A percentile compares a stretch with the other conserved stretches of the same genome.
These are phyloP conservation scores for Naegleria fowleri DNA, from an alignment of 208 protist species.

Conservation along the genomic window DNA sequence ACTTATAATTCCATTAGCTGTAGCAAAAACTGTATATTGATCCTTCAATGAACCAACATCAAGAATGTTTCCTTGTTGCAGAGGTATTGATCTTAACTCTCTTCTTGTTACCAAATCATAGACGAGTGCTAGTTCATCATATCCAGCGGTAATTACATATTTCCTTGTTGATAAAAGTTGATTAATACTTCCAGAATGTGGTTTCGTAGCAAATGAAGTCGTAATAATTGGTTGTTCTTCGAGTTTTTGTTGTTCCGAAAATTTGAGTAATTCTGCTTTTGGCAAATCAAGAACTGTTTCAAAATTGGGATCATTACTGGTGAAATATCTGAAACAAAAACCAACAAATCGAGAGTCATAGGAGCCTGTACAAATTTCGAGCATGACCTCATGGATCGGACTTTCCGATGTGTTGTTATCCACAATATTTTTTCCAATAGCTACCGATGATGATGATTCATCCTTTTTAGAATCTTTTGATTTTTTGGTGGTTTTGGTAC, in stretches of 20 bases:
- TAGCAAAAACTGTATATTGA: not conserved
- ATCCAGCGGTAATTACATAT: not conserved
- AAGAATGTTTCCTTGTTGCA: not conserved
- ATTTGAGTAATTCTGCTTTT: not conserved
- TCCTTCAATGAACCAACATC: not conserved
- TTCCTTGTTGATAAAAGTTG: not conserved
- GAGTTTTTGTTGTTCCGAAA: not conserved
- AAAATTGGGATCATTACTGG: not conserved
- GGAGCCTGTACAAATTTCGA: not conserved
- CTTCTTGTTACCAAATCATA: not conserved
- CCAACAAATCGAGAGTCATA: conserved; percentile 3
- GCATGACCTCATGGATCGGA: not conserved
- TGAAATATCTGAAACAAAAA: conserved; percentile 4
- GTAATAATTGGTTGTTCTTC: not conserved
- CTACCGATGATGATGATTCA: not conserved
- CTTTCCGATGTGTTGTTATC: not conserved
- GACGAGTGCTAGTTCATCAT: not conserved
- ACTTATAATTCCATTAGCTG: not conserved
- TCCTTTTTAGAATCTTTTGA: not conserved
- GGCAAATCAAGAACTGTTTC: not conserved
- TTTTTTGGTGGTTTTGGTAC: not conserved
- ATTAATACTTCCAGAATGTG: conserved; percentile 1
- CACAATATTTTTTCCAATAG: not conserved
- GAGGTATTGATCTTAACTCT: not conserved
- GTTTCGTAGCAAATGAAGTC: not conserved